A percentile compares a stretch with the other conserved stretches of the same genome.
These are phyloP conservation scores for Sporothrix euskadiensis DNA, from an alignment of 2,329 filamentous ascomycete genomes.

Conservation along the genomic window DNA sequence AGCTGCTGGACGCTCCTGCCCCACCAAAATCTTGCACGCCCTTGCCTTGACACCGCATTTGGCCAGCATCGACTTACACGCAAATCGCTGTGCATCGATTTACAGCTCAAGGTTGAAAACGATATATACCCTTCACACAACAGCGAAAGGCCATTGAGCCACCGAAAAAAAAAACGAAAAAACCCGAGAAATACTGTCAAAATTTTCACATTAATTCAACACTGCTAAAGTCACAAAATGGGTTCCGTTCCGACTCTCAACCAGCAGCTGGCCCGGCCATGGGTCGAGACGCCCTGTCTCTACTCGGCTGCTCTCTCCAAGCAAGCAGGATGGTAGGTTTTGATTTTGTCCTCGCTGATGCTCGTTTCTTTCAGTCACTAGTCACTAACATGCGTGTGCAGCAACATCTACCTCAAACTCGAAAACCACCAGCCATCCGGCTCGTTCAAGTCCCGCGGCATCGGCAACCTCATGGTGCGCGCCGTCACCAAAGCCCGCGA, in stretches of 20 bases:
- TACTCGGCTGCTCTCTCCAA: slow-evolving; percentile 65
- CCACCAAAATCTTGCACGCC: background rate
- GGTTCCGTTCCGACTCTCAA: slow-evolving; percentile 23
- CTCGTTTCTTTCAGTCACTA: background rate
- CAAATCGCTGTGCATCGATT: background rate
- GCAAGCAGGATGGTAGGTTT: slow-evolving; percentile 64
- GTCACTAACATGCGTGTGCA: slow-evolving; percentile 30
- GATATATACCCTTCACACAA: background rate
- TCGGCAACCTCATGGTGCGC: slow-evolving; percentile 68
- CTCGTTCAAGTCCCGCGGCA: slow-evolving; percentile 79
- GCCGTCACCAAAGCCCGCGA: slow-evolving; percentile 38
- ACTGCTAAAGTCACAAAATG: slow-evolving; percentile 16
- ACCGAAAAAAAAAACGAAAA: background rate
- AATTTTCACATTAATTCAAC: background rate
- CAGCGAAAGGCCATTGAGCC: background rate
- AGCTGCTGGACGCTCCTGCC: slow-evolving; percentile 12
- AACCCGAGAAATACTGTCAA: background rate
- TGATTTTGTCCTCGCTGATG: background rate
- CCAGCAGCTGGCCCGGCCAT: slow-evolving; percentile 47
- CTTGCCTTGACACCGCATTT: slow-evolving; percentile 16
- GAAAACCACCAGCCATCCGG: slow-evolving; percentile 79
- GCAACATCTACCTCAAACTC: slow-evolving; percentile 79
- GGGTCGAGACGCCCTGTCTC: slow-evolving; percentile 68
- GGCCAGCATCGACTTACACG: slow-evolving; percentile 10
- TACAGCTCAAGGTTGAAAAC: background rate